Percentiles rank a stretch among this genome's conserved stretches.
These are phyloP conservation scores for Shiraia sp. DNA, from an alignment of 2,329 filamentous ascomycete genomes.

Conservation along the genomic window DNA sequence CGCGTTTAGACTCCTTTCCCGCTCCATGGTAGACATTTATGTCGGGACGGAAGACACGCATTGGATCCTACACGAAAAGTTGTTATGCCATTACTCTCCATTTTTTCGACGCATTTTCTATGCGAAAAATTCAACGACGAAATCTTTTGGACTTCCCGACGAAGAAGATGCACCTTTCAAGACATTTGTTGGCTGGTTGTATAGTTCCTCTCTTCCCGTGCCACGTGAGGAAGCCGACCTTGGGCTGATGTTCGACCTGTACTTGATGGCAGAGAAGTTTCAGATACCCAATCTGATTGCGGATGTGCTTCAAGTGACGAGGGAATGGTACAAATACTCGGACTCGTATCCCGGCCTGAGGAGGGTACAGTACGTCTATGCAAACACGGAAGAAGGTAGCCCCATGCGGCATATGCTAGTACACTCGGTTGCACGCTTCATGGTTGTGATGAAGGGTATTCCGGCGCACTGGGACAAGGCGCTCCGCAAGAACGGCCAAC, in stretches of 20 bases:
- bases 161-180: slow-evolving; percentile 57
- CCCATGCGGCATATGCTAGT: slow-evolving; percentile 57
- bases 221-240: slow-evolving; percentile 57
- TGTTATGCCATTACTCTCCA: slow-evolving; percentile 58
- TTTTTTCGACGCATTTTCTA: slow-evolving; percentile 60
- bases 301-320: slow-evolving; percentile 55
- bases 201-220: slow-evolving; percentile 52
- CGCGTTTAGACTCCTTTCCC: slow-evolving; percentile 54
- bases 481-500: slow-evolving; percentile 57
- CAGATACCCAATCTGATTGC: slow-evolving; percentile 52
- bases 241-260: slow-evolving; percentile 56
- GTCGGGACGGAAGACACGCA: slow-evolving; percentile 58
- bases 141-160: slow-evolving; percentile 55
- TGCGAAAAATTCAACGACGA: slow-evolving; percentile 38
- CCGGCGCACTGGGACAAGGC: slow-evolving; percentile 60
- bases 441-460: slow-evolving; percentile 55
- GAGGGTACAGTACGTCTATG: slow-evolving; percentile 58
- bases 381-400: slow-evolving; percentile 52
- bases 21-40: slow-evolving; percentile 60
- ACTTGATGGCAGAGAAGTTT: slow-evolving; percentile 59
- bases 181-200: slow-evolving; percentile 59
- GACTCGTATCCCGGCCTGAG: slow-evolving; percentile 57
- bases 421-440: slow-evolving; percentile 53
- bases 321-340: slow-evolving; percentile 57
- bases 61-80: slow-evolving; percentile 61